Percentiles rank a stretch among this genome's conserved stretches.
phyloP scores from a whole-genome alignment of 176 grass and related monocot species.

The Pharus latifolius region DNA sequence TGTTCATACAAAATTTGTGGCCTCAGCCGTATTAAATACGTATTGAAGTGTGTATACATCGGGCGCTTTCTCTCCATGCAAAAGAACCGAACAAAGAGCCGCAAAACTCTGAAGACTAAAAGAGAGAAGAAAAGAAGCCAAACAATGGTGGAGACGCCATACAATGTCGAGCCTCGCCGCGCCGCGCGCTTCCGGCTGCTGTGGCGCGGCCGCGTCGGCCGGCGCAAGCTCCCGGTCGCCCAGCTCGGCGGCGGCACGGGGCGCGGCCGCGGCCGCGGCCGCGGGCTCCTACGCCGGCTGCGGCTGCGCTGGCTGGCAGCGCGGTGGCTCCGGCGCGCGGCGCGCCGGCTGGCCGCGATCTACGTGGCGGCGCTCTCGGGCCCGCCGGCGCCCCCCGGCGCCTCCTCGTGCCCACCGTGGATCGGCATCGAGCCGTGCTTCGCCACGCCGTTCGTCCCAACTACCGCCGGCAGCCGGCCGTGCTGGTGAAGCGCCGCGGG shows the following conservation, averaged over 20 bases:
- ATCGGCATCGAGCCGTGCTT: constrained; percentile 37
- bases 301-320: constrained; percentile 17
- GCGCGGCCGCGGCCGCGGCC: not conserved
- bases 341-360: constrained; percentile 15
- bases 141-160: not conserved
- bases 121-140: not conserved
- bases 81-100: no score
- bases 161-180: constrained; percentile 5
- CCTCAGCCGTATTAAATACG: not conserved
- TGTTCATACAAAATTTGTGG: not conserved
- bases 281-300: constrained; percentile 11
- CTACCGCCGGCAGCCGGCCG: not conserved
- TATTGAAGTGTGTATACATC: not conserved
- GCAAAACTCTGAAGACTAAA: not conserved
- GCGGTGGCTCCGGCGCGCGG: constrained; percentile 24
- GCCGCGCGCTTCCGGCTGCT: not conserved
- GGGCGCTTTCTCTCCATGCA: not conserved
- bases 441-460: constrained; percentile 28
- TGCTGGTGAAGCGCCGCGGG: not conserved
- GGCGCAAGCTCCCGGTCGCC: constrained; percentile 18
- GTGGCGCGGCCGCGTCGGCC: constrained; percentile 4
- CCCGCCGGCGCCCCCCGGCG: not conserved
- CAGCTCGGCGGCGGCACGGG: not conserved
- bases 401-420: constrained; percentile 11
- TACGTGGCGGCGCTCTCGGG: constrained; percentile 22